These are phyloP conservation scores for Ceratobasidium sp. DNA, from an alignment of 1,284 basidiomycete genomes.

Conservation along the genomic window DNA sequence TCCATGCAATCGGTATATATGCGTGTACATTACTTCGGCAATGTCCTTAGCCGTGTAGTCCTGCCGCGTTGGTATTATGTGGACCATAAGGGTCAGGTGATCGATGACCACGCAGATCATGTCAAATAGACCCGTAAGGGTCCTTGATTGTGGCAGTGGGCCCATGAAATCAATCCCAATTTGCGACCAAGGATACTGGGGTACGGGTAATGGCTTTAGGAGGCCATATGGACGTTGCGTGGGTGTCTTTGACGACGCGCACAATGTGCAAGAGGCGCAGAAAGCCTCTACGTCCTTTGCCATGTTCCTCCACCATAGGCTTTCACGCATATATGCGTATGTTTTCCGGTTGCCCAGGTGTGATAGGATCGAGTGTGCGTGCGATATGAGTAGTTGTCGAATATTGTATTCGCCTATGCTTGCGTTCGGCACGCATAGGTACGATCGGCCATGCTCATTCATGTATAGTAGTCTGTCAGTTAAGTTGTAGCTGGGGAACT, in stretches of 20 bases:
- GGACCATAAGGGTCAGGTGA: conserved; percentile 54
- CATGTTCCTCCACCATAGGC: conserved; percentile 56
- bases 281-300: conserved; percentile 49
- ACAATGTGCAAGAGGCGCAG: conserved; percentile 52
- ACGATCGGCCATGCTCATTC: neutral
- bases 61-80: conserved; percentile 50
- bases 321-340: conserved; percentile 49
- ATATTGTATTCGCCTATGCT: neutral
- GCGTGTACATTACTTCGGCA: conserved; percentile 49
- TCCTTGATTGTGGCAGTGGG: conserved; percentile 50
- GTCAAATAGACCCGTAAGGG: conserved; percentile 51
- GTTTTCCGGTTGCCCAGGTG: conserved; percentile 56
- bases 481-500: neutral
- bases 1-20: conserved; percentile 50
- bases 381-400: neutral
- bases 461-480: conserved; percentile 4
- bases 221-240: conserved; percentile 39
- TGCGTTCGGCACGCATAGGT: conserved; percentile 2
- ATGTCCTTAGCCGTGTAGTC: conserved; percentile 47
- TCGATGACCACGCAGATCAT: conserved; percentile 55
- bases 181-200: conserved; percentile 45
- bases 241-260: conserved; percentile 43
- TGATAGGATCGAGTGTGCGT: conserved; percentile 47
- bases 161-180: conserved; percentile 58
- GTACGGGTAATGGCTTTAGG: conserved; percentile 47